A percentile compares a stretch with the other conserved stretches of the same genome.
Evolutionary conservation across 1,139 yeast genomes (phyloP).

Genomic region (Yamadazyma sp.): DNA sequence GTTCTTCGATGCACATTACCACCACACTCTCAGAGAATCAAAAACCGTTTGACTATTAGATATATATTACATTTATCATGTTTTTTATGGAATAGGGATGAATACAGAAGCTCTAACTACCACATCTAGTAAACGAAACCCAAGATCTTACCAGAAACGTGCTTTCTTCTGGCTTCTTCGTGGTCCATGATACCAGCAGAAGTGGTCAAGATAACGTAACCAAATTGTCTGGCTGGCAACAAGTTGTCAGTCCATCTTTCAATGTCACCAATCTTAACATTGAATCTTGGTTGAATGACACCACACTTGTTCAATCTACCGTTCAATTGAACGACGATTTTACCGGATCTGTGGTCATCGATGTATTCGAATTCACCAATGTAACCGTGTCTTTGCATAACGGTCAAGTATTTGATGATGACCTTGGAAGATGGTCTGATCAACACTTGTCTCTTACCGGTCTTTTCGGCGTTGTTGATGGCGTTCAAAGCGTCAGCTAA

Average conservation of each 20-base stretch:
- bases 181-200: constrained; percentile 99
- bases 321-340: constrained; percentile 89
- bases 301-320: constrained; percentile 98
- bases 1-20: too few species aligned
- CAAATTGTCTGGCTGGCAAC: constrained; percentile 96
- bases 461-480: constrained; percentile 96
- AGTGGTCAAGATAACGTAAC: constrained; percentile 92
- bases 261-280: constrained; percentile 84
- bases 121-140: constrained; percentile 79
- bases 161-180: constrained; percentile 99
- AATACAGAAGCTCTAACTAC: neutral
- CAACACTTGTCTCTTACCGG: constrained; percentile 97
- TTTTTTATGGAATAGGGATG: neutral
- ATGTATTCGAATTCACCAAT: constrained; percentile 91
- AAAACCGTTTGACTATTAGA: constrained; percentile 2
- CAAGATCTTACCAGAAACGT: constrained; percentile 93
- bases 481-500: constrained; percentile 97
- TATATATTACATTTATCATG: constrained; percentile 9
- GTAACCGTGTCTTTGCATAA: constrained; percentile 86
- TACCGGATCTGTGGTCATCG: constrained; percentile 97
- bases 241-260: constrained; percentile 97
- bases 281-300: constrained; percentile 95
- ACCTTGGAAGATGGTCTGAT: constrained; percentile 98
- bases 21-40: neutral
- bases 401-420: constrained; percentile 90